A percentile compares a stretch with the other conserved stretches of the same genome.
Evolutionary conservation across 139 green algal species (phyloP).

Genomic region (Picochlorum sp.): DNA sequence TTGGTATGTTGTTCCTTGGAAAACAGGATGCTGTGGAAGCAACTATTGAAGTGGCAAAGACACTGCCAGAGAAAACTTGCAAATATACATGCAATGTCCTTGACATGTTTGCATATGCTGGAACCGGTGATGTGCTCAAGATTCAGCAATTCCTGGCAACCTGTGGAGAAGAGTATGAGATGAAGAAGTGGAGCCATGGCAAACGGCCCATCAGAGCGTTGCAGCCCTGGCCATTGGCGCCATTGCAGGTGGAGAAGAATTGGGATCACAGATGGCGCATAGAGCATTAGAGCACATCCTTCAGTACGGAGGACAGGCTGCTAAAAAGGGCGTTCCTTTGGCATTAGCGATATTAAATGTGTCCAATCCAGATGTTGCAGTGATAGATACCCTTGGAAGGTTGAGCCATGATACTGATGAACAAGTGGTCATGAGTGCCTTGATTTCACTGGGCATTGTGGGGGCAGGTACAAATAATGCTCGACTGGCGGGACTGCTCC

Average conservation of each 20-base stretch:
- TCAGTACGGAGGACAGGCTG: constrained; percentile 67
- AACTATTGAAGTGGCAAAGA: constrained; percentile 87
- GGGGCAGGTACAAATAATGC: constrained; percentile 97
- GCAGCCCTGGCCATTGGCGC: constrained; percentile 87
- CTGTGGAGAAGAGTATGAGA: constrained; percentile 82
- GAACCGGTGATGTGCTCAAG: constrained; percentile 93
- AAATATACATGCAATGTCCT: constrained; percentile 66
- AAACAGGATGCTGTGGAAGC: constrained; percentile 82
- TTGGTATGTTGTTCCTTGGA: constrained; percentile 93
- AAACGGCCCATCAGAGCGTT: constrained; percentile 67
- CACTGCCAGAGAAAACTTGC: constrained; percentile 71
- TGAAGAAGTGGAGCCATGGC: constrained; percentile 35
- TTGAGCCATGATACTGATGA: constrained; percentile 87
- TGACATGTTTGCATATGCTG: constrained; percentile 84
- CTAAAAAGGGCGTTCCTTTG: constrained; percentile 76
- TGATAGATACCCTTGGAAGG: constrained; percentile 86
- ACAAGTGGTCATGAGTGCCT: constrained; percentile 70
- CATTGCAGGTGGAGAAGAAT: constrained; percentile 89
- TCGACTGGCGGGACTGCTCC: constrained; percentile 71
- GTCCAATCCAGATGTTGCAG: constrained; percentile 66
- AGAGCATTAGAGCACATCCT: constrained; percentile 89
- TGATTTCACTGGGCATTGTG: constrained; percentile 84
- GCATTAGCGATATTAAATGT: constrained; percentile 84
- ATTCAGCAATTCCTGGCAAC: constrained; percentile 84
- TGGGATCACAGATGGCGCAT: constrained; percentile 80